These are phyloP conservation scores for Anastatica hierochuntica DNA, from an alignment of 345 rosid genomes.

Conservation along the genomic window DNA sequence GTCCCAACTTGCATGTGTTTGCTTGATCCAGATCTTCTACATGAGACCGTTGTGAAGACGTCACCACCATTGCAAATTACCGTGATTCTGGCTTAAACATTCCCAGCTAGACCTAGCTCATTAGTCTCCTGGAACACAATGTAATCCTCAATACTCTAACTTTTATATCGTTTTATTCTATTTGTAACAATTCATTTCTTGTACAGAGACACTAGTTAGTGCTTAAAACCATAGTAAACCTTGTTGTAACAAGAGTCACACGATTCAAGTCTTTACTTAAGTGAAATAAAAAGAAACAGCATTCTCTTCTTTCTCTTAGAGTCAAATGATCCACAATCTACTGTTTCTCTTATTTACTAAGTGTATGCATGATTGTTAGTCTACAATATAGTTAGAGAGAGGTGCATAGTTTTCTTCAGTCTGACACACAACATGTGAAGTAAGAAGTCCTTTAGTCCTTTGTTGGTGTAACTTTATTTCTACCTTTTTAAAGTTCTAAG, in stretches of 20 bases:
- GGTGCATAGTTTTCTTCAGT: slow-evolving; percentile 16
- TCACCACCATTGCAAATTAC: not conserved
- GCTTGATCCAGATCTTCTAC: too few species aligned
- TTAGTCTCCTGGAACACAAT: too few species aligned
- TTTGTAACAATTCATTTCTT: slow-evolving; percentile 10
- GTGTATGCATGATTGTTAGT: not conserved
- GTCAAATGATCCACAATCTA: not conserved
- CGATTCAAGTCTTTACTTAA: not conserved
- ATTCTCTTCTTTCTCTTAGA: not conserved
- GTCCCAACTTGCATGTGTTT: too few species aligned
- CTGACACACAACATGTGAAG: slow-evolving; percentile 28
- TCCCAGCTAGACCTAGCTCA: too few species aligned
- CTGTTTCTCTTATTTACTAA: not conserved
- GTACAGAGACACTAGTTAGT: slow-evolving; percentile 11
- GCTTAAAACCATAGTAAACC: not conserved
- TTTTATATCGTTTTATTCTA: not conserved
- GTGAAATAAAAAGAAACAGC: not conserved
- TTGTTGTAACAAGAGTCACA: not conserved
- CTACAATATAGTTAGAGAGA: not conserved
- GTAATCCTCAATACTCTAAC: not conserved
- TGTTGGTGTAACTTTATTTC: slow-evolving; percentile 4
- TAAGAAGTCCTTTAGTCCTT: slow-evolving; percentile 12
- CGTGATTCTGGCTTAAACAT: not conserved
- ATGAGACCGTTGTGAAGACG: not conserved
- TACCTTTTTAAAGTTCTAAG: slow-evolving; percentile 13